Conservation (phyloP, 176 grass and related monocot species). For the Melocanna baccifera region DNA sequence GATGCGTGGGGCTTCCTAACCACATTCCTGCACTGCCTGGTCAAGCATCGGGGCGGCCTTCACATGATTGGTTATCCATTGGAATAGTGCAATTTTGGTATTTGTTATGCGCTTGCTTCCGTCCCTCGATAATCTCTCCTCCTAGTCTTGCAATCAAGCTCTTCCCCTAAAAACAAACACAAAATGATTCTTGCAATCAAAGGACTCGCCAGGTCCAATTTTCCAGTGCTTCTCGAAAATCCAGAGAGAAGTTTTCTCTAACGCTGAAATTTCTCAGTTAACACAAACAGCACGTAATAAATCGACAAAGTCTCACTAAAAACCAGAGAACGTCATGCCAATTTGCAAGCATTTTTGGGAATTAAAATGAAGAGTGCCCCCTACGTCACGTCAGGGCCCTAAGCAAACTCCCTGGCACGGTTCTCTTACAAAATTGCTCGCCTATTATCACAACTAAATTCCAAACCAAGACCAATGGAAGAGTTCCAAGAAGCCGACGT, state of each 20-base stretch:
- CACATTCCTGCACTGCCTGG: slow-evolving; percentile 28
- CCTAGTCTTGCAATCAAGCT: not conserved
- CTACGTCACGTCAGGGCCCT: slow-evolving; percentile 38
- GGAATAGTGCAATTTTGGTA: slow-evolving; percentile 17
- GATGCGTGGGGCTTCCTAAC: slow-evolving; percentile 36
- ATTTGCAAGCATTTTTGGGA: slow-evolving; percentile 1
- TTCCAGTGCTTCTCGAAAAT: not conserved
- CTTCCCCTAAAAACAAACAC: not conserved
- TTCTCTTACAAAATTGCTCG: slow-evolving; percentile 22
- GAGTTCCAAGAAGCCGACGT: slow-evolving; percentile 56
- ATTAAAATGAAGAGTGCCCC: slow-evolving; percentile 21
- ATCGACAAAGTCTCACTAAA: not conserved
- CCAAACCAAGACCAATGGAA: not conserved
- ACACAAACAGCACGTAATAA: not conserved
- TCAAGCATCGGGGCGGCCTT: slow-evolving; percentile 26
- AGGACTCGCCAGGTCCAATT: slow-evolving; percentile 10
- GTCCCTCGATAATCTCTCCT: slow-evolving; percentile 3
- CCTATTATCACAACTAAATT: not conserved
- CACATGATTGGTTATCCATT: slow-evolving; percentile 34
- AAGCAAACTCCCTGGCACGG: not conserved
- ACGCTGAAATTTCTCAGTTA: not conserved
- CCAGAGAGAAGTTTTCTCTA: not conserved
- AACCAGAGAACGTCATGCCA: not conserved
- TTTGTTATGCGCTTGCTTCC: slow-evolving; percentile 7
- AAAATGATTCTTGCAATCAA: slow-evolving; percentile 18